Percentiles rank a stretch among this genome's conserved stretches.
Conservation (phyloP, 2,329 filamentous ascomycete species). For the Leptographium flavum region DNA sequence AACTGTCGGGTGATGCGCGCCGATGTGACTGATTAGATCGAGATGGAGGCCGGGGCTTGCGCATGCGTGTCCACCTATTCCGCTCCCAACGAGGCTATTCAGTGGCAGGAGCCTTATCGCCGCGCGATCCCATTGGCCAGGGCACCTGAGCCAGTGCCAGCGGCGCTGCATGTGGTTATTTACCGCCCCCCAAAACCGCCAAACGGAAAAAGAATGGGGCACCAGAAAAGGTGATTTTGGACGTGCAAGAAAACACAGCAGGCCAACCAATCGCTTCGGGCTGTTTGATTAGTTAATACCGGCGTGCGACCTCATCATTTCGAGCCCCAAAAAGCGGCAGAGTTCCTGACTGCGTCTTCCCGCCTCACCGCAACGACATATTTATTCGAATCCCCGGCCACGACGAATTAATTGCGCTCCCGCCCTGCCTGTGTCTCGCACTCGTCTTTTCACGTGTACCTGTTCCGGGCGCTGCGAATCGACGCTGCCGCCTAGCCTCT, state of each 20-base stretch:
- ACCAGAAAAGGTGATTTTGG: not conserved
- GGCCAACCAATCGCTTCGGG: not conserved
- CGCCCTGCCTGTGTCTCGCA: not conserved
- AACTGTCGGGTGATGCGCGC: too few relatives aligned
- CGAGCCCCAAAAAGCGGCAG: not conserved
- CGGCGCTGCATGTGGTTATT: too few relatives aligned
- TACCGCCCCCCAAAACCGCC: too few relatives aligned
- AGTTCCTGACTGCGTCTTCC: not conserved
- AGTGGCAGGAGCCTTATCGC: not conserved
- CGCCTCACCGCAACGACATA: not conserved
- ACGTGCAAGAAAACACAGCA: not conserved
- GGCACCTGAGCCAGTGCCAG: too few relatives aligned
- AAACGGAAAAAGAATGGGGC: not conserved
- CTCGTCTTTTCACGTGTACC: not conserved
- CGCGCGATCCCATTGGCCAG: constrained; percentile 3
- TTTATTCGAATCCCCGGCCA: not conserved
- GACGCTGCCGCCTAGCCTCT: not conserved
- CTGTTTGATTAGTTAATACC: not conserved
- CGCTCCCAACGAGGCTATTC: not conserved
- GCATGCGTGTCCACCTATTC: not conserved
- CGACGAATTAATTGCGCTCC: not conserved
- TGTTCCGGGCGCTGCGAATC: not conserved
- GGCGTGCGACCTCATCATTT: not conserved
- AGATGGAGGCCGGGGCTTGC: too few relatives aligned
- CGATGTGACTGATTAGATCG: too few relatives aligned